Evolutionary conservation across 1,284 basidiomycete genomes (phyloP), one percentile per base, ranked within the genome.

Genomic region (Sanghuangporus baumii): DNA sequence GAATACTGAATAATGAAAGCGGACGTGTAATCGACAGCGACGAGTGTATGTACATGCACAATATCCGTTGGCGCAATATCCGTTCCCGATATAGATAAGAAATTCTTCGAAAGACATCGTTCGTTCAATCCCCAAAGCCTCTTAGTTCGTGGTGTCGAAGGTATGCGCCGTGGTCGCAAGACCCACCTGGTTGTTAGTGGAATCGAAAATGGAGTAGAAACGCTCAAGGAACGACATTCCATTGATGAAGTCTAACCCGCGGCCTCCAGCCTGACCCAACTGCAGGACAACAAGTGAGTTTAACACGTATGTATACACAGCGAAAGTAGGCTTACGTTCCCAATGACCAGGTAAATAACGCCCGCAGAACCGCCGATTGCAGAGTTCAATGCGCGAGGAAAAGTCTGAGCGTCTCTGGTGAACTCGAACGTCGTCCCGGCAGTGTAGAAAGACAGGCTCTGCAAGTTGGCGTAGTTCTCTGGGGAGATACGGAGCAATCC

Each of bases 171-270:
- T 69, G 12, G 60, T 57, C 18, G 68, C 68, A 34, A 69, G 57
- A 18, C 68, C 68, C 46, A 69, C 67, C 2, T 55, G 66, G 47
- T 60, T 63, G 51, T 69, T 68, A 12, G 62, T 64, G 1, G 67
- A 65, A 55, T 69, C 68, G 47, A 63, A 69, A 7, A 66, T 61
- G 40, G 67, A 66, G 73, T 88, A 88, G 79, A 83, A 88, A 26
- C 86, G 81, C 72, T 89, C 81, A 31, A 80, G 50, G 36, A 61
- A 62, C 16, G 36, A 16, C 26, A 62, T 31, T 14, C 18, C 47
- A n/a, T 55, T 34, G 54, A 77, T 75, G 65, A 77, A 76, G 66
- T 79, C 78, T 18, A 80, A 72, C 12, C 78, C 78, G 56, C 63
- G 7, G 51, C 73, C 73, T 7, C 65, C 62, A 34, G 58, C 60